A percentile compares a stretch with the other conserved stretches of the same genome.
These are phyloP conservation scores for Hirsutella rhossiliensis DNA, from an alignment of 2,329 filamentous ascomycete species.

Conservation along the genomic window DNA sequence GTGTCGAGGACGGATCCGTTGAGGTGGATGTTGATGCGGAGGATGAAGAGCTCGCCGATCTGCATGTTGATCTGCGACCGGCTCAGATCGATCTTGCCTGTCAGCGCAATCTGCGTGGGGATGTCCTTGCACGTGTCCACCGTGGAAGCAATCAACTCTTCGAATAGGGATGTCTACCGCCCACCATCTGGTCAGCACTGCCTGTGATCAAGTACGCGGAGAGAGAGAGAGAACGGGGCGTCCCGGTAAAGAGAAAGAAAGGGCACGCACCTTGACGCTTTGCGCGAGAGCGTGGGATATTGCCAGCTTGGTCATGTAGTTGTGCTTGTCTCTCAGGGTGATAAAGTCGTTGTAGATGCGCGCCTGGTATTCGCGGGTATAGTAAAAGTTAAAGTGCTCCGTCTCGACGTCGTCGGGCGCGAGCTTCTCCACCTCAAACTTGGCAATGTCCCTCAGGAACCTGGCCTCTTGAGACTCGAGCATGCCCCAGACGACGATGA, in stretches of 20 bases:
- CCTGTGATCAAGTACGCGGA: no score
- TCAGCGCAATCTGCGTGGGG: slow-evolving; percentile 81
- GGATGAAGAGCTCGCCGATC: slow-evolving; percentile 94
- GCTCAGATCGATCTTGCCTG: slow-evolving; percentile 81
- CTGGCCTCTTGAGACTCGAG: slow-evolving; percentile 75
- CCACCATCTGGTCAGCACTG: slow-evolving; percentile 7
- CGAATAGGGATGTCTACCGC: slow-evolving; percentile 74
- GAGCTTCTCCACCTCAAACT: slow-evolving; percentile 87
- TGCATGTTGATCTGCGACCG: slow-evolving; percentile 97
- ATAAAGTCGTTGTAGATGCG: slow-evolving; percentile 99
- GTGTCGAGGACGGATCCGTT: slow-evolving; percentile 95
- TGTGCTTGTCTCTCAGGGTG: slow-evolving; percentile 80
- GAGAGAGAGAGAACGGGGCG: neutral
- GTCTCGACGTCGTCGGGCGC: slow-evolving; percentile 82
- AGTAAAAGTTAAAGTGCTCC: slow-evolving; percentile 99
- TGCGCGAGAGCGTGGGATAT: slow-evolving; percentile 94
- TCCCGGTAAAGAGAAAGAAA: neutral
- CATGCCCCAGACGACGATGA: slow-evolving; percentile 98
- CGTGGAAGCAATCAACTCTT: slow-evolving; percentile 87
- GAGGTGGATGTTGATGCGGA: slow-evolving; percentile 94
- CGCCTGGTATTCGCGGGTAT: slow-evolving; percentile 93
- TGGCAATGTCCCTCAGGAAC: slow-evolving; percentile 86
- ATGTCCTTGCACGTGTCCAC: slow-evolving; percentile 90
- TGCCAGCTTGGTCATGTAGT: slow-evolving; percentile 96
- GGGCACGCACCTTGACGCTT: slow-evolving; percentile 64